phyloP scores from a whole-genome alignment of 2,329 filamentous ascomycete species.

The Alternaria brassicicola region DNA sequence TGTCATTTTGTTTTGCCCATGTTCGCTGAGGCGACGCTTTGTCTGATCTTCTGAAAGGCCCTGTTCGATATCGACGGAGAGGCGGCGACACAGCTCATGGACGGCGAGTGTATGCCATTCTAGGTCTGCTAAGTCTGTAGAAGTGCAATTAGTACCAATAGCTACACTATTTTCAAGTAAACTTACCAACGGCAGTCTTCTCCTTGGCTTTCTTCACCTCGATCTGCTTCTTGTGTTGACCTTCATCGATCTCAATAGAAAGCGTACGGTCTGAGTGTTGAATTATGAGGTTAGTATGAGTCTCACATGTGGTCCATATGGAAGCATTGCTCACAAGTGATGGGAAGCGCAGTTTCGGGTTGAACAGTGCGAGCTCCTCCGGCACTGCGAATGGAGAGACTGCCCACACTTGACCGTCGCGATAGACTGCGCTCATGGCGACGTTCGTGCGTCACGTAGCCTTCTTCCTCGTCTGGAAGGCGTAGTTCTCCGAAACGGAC shows the following conservation, averaged over 20 bases:
- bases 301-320: background rate
- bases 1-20: slow-evolving; percentile 71
- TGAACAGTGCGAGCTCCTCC: slow-evolving; percentile 48
- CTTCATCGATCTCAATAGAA: slow-evolving; percentile 52
- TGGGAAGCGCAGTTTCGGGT: slow-evolving; percentile 52
- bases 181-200: slow-evolving; percentile 42
- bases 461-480: slow-evolving; percentile 44
- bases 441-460: slow-evolving; percentile 31
- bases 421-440: slow-evolving; percentile 36
- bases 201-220: slow-evolving; percentile 42
- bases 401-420: slow-evolving; percentile 46
- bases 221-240: slow-evolving; percentile 36
- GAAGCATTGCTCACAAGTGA: slow-evolving; percentile 34
- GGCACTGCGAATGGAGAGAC: slow-evolving; percentile 42
- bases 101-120: slow-evolving; percentile 70
- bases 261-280: slow-evolving; percentile 44
- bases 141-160: slow-evolving; percentile 16
- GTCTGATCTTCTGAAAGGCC: slow-evolving; percentile 68
- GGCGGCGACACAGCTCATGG: slow-evolving; percentile 64
- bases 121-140: slow-evolving; percentile 56
- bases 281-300: background rate
- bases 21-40: slow-evolving; percentile 60
- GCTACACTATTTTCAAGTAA: background rate
- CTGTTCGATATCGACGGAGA: slow-evolving; percentile 61
- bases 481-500: slow-evolving; percentile 27